Percentiles rank a stretch among this genome's conserved stretches.
These are phyloP conservation scores for Termitomyces sp. DNA, from an alignment of 768 basidiomycete genomes.

Conservation along the genomic window DNA sequence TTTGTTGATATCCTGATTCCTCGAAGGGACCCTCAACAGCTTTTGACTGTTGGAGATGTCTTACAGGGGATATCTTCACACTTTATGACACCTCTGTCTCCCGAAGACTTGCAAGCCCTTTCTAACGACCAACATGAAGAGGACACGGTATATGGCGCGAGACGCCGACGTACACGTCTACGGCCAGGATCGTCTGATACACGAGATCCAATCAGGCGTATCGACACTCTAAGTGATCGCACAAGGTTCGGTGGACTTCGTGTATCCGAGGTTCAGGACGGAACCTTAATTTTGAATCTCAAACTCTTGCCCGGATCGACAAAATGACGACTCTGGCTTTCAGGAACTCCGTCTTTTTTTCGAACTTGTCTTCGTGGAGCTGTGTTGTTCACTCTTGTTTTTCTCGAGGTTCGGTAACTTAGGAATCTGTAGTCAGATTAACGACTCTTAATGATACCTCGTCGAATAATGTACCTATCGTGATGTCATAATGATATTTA, in stretches of 20 bases:
- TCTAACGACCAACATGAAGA: neutral
- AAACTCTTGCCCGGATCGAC: neutral
- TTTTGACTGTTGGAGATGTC: constrained; percentile 3
- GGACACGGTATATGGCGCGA: neutral
- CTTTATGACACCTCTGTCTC: neutral
- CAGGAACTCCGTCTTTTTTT: neutral
- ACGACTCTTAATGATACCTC: neutral
- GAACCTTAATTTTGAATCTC: neutral
- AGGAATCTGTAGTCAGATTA: neutral
- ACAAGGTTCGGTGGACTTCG: constrained; percentile 1
- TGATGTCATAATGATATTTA: neutral
- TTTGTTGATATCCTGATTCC: neutral
- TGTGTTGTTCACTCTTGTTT: neutral
- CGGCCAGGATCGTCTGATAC: neutral
- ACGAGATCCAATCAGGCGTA: neutral
- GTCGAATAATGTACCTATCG: neutral
- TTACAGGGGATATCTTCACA: neutral
- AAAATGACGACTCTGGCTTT: neutral
- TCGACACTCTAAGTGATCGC: constrained; percentile 2
- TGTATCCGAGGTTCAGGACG: neutral
- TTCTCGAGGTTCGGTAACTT: neutral
- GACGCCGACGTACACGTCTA: neutral
- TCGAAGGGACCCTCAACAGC: neutral
- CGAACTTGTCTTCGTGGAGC: neutral
- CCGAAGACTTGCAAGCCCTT: neutral